Base-by-base conservation (phyloP, 768 basidiomycete genomes). In the Stropharia rugosoannulata region DNA sequence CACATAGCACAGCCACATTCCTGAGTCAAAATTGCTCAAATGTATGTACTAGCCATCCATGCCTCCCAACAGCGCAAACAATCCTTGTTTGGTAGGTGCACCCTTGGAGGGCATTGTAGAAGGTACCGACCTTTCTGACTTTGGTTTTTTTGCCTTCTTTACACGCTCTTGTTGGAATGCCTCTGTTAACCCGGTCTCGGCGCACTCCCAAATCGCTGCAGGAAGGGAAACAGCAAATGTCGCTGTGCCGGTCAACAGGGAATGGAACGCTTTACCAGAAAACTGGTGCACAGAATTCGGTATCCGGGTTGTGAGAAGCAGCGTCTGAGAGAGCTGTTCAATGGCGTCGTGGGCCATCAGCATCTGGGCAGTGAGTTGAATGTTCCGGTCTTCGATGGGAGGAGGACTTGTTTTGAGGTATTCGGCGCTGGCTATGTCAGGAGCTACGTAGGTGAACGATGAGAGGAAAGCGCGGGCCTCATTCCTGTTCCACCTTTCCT, bases 281-380 rank as follows among this genome's bases (percentile, higher is more conserved):
- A 90, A 80, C 0, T 63, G 59, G 44, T 76, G 74, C 13, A 75
- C 75, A 41, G 77, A 72, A 49, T 72, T 73, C 6, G 81, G 79
- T 10, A 83, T 68, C 1, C 69, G 68, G 27, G 80, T 69, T 3
- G 75, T 66, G 44, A 93, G 71, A 8, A 90, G 73, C 38, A 93
- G 69, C 12, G 81, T 76, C 61, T 91, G 83, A 0, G 81, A 74
- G 15, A 93, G 73, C 43, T 82, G 76, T 25, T 81, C 80, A 42
- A 90, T 74, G 35, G 77, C 75, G 56, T 89, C 86, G 5, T 85
- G 62, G 4, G 87, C 79, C 64, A 78, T 75, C 3, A 84, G 68
- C 11, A 81, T 64, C 60, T 93, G 90, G 0, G 89, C 87, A 49
- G 76, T 73, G 13, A 92, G 75, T 61, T 91, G 90, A 41, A 90